phyloP scores from a whole-genome alignment of 139 green algal species.

The Chlorella sorokiniana region DNA sequence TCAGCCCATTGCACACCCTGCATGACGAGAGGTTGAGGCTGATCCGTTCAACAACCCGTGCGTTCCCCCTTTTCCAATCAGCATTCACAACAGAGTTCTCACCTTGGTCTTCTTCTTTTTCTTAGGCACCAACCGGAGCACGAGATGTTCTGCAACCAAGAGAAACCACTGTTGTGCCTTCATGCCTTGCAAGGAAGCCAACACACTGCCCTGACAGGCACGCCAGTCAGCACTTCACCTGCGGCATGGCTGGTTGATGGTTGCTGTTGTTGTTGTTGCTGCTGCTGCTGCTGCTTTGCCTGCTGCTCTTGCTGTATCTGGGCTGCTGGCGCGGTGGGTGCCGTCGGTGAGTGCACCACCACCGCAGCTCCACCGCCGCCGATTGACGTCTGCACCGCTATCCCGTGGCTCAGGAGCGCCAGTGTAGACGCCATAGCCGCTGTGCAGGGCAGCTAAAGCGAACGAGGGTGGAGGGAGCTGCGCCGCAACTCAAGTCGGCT shows the following conservation, averaged over 20 bases:
- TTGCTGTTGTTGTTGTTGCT: constrained; percentile 17
- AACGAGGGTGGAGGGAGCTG: too few relatives aligned
- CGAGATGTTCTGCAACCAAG: constrained; percentile 34
- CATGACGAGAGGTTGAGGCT: too few relatives aligned
- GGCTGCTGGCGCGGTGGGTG: background rate
- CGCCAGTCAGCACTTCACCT: background rate
- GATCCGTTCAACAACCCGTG: background rate
- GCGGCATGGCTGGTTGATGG: background rate
- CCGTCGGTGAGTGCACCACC: background rate
- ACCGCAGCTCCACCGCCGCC: constrained; percentile 4
- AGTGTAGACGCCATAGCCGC: constrained; percentile 10
- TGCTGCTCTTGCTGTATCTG: background rate
- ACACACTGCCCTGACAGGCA: background rate
- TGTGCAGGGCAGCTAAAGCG: background rate
- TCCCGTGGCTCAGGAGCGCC: constrained; percentile 14
- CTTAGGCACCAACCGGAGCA: constrained; percentile 34
- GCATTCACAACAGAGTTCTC: background rate
- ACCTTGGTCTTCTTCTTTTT: constrained; percentile 45
- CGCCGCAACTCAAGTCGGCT: too few relatives aligned
- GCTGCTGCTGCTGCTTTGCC: constrained; percentile 4
- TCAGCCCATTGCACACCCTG: constrained; percentile 79
- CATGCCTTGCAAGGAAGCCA: too few relatives aligned
- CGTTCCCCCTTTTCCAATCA: background rate
- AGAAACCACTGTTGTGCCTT: background rate
- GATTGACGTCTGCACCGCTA: background rate